Evolutionary conservation across 805 yeast species (phyloP), one percentile per base, ranked within the genome.

Genomic region (Saccharomycopsis lassenensis): DNA sequence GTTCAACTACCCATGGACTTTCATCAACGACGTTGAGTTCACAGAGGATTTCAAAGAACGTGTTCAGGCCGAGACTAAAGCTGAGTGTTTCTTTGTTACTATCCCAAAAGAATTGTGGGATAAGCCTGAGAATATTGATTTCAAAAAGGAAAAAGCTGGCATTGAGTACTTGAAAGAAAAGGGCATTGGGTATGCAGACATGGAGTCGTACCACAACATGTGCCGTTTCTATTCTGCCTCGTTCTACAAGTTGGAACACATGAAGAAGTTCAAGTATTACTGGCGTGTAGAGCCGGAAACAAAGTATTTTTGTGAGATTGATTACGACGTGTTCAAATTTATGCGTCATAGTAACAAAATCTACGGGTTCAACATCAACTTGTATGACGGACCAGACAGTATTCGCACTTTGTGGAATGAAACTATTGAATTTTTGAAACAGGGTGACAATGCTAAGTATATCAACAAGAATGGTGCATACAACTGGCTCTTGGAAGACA

Each of bases 231-330:
- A 81, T 52, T 73, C 79, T 33, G 73, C 71, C 8, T 58, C 57
- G 40, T 79, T 82, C 49, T 79, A 67, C 51, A 65, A 77, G 33
- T 70, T 78, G 43, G 81, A 81, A 8, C 65, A 70, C 38, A 52
- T 83, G 51, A 59, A 64, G 41, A 62, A 80, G 40, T 77, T 66
- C 57, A 67, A 63, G 47, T 83, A 77, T 57, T 79, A 78, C 51
- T 83, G 93, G 94, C 62, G 94, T 43, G 62, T 83, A 32, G 94
- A 83, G 55, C 94, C 94, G 5, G 60, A 59, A 24, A 82, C 84
- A 1, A 62, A 66, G 19, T 81, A 77, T 50, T 79, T 62, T 50
- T 74, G 84, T 49, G 71, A 75, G 36, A 57, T 83, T 29, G 71
- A 80, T 37, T 83, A 84, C 51, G 94, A 84, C 47, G 76, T 81